phyloP scores from a whole-genome alignment of 2,329 filamentous ascomycete genomes.

The Diaporthe caulivora region DNA sequence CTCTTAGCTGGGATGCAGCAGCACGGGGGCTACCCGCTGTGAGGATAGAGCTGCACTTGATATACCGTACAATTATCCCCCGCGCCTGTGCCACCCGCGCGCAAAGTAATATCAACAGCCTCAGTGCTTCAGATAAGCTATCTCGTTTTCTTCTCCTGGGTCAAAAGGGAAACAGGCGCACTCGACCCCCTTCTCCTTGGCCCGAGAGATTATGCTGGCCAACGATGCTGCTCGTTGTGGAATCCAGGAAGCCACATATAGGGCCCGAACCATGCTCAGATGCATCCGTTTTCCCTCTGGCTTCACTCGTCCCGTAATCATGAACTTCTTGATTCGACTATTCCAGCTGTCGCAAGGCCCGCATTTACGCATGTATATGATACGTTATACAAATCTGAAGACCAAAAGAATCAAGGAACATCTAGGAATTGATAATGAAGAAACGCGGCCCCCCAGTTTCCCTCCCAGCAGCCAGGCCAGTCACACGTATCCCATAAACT shows the following conservation, averaged over 20 bases:
- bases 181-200: background rate
- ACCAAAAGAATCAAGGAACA: constrained; percentile 7
- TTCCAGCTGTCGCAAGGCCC: background rate
- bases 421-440: constrained; percentile 24
- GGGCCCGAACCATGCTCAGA: no score
- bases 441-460: constrained; percentile 28
- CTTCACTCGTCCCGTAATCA: background rate
- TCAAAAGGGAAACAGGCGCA: background rate
- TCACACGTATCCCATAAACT: constrained; percentile 34
- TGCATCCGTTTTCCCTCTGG: no score
- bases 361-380: constrained; percentile 2
- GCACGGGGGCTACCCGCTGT: background rate
- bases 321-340: background rate
- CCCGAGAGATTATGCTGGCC: background rate
- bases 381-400: constrained; percentile 31
- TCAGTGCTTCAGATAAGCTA: background rate
- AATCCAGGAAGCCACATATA: no score
- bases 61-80: background rate
- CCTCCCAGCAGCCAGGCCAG: constrained; percentile 35
- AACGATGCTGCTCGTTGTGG: background rate
- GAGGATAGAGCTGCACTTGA: background rate
- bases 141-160: background rate
- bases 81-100: background rate
- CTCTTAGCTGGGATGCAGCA: background rate
- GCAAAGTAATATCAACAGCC: background rate